These are phyloP conservation scores for Cotoneaster glaucophyllus DNA, from an alignment of 306 rosid genomes.

Conservation along the genomic window DNA sequence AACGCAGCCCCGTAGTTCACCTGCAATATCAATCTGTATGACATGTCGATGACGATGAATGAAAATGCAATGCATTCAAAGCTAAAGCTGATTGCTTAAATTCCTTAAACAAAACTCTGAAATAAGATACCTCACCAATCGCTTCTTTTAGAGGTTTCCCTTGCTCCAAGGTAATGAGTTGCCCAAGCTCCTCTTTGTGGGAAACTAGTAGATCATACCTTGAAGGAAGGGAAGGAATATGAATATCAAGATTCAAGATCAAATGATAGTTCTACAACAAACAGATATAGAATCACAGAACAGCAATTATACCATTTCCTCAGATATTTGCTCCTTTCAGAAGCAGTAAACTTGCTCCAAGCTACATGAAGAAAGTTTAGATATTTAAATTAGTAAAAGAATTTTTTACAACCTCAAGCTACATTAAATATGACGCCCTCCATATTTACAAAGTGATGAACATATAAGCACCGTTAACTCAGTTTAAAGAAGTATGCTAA, in stretches of 20 bases:
- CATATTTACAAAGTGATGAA: not conserved
- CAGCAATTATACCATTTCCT: slow-evolving; percentile 67
- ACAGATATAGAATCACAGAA: slow-evolving; percentile 15
- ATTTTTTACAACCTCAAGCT: not conserved
- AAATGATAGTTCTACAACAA: not conserved
- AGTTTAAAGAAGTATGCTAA: not conserved
- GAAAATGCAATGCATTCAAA: not conserved
- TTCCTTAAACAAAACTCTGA: slow-evolving; percentile 14
- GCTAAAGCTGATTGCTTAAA: not conserved
- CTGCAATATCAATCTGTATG: slow-evolving; percentile 32
- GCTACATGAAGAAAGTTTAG: slow-evolving; percentile 39
- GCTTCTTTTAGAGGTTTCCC: slow-evolving; percentile 95
- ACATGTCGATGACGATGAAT: slow-evolving; percentile 12
- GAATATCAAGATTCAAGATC: slow-evolving; percentile 2
- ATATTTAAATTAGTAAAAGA: not conserved
- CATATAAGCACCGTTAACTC: not conserved
- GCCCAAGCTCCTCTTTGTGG: slow-evolving; percentile 81
- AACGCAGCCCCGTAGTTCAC: slow-evolving; percentile 70
- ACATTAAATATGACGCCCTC: not conserved
- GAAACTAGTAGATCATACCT: slow-evolving; percentile 77
- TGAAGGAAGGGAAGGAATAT: slow-evolving; percentile 20
- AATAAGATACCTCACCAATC: slow-evolving; percentile 65
- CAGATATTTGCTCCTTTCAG: slow-evolving; percentile 74
- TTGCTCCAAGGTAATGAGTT: slow-evolving; percentile 94
- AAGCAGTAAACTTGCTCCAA: slow-evolving; percentile 88